Base-by-base conservation (phyloP, 179 eudicot species). In the Beta lomatogona region DNA sequence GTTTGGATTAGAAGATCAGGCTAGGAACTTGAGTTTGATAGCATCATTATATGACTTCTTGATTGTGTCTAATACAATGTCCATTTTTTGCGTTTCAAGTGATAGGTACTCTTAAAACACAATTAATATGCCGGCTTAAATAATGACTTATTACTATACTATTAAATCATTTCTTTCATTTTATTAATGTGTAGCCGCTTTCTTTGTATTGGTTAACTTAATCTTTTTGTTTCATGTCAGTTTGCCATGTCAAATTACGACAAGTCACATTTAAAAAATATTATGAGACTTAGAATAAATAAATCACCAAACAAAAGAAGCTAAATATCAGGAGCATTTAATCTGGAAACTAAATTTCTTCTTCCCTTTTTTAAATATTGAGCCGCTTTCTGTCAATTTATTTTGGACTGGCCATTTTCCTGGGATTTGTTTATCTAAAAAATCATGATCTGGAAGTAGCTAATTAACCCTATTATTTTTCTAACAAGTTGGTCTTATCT, bases 21-120 rank as follows among this genome's bases (percentile, higher is more conserved):
- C 4, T 31, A 36, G 64, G 6, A 55, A 69, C 25, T 53, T n/a
- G 41, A 15, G 25, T 66, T 22, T 41, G 53, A 46, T 45, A 63
- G 41, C 28, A n/a, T 41, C 28, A 25, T 79, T 4, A 8, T 44
- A 64, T 13, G 61, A 76, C 44, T 55, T 19, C 36, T 50, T 31
- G 19, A 12, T 6, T 18, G 13, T 58, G 53, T 41, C 25, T 50
- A 75, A 13, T 15, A 9, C 45, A 10, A 25, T 53, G 84, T 69
- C 77, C 54, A 82, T 71, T 60, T 77, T 76, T 59, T 59, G 53
- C 54, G 79, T 76, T 58, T 18, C 61, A 63, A 63, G 73, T 41
- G 73, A 80, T 80, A 64, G 82, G 59, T 22, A 58, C 54, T 13
- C 9, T n/a, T 36, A 75, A 74, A 45, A 15, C 28, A 31, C 48